Evolutionary conservation across 805 yeast genomes (phyloP), one percentile per base, ranked within the genome.

Genomic region (Candida ulmi): DNA sequence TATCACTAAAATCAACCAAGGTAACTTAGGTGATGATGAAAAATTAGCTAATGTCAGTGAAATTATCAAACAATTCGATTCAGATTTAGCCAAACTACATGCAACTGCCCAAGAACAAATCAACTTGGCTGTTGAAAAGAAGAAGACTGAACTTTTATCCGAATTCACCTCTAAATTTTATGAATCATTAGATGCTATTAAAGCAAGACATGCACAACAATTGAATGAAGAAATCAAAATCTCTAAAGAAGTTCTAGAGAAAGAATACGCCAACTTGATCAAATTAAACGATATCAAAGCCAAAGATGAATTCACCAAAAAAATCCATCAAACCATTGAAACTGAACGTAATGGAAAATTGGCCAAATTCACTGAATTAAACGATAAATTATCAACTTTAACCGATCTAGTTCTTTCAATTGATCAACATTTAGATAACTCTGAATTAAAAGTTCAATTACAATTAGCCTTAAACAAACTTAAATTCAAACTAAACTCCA

Each of bases 271-370:
- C 43, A 88, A 87, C 62, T 80, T 80, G 39, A 72, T 87, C 24
- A 67, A 78, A 9, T 69, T 83, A 57, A 76, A 81, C 41, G 76
- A 86, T 52, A 66, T 80, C 37, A 80, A 78, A 48, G 82, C 83
- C 50, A 77, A 87, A 42, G 74, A 80, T 48, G 79, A 77, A 54
- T 79, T 85, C 58, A 75, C 80, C 45, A 66, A 70, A 38, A 66
- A 76, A 41, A 68, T 88, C 35, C 58, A 71, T 34, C 71, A 74
- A 39, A 73, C 73, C 43, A 73, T 90, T 39, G 90, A 83, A 46
- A 46, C 59, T 11, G 95, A 84, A 69, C 80, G 98, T 64, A 71
- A 80, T 46, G 87, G 88, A 21, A 80, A 93, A 57, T 74, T 90
- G 52, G 71, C 83, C 35, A 71, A 82, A 52, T 70, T 93, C 53